These are phyloP conservation scores for Talaromyces atroroseus DNA, from an alignment of 2,329 filamentous ascomycete species.

Conservation along the genomic window DNA sequence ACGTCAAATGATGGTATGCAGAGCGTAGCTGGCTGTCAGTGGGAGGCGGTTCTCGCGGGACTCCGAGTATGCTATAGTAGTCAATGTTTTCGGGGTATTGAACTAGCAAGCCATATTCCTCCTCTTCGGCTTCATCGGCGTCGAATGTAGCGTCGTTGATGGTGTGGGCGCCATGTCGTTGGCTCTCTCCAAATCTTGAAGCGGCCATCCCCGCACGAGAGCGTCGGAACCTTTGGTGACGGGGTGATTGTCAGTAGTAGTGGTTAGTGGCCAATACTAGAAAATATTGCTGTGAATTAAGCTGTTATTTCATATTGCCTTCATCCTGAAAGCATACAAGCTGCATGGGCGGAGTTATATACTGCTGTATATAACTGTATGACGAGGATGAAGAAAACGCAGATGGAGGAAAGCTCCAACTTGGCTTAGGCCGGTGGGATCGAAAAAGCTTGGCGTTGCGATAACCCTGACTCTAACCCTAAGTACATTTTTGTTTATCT, in stretches of 20 bases:
- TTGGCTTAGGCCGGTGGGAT: not conserved
- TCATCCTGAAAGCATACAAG: not conserved
- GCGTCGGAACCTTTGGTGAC: not conserved
- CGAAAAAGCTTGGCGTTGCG: not conserved
- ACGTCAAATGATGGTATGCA: constrained; percentile 38
- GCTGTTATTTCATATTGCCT: not conserved
- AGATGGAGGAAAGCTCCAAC: not conserved
- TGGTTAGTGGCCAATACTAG: not conserved
- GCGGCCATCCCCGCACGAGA: constrained; percentile 2
- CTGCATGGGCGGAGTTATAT: not conserved
- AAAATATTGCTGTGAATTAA: not conserved
- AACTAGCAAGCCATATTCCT: constrained; percentile 23
- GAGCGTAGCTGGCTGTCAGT: constrained; percentile 38
- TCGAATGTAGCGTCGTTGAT: not conserved
- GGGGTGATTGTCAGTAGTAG: not conserved
- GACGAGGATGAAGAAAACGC: not conserved
- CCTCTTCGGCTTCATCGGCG: constrained; percentile 20
- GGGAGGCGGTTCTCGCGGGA: constrained; percentile 35
- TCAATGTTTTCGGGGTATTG: constrained; percentile 32
- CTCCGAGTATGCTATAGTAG: constrained; percentile 39
- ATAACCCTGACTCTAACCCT: not conserved
- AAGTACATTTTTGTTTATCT: not conserved
- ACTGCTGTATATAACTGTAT: no score
- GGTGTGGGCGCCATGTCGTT: not conserved
- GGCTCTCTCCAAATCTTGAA: not conserved